Base-by-base conservation (phyloP, 306 rosid species). In the Styphnolobium japonicum region DNA sequence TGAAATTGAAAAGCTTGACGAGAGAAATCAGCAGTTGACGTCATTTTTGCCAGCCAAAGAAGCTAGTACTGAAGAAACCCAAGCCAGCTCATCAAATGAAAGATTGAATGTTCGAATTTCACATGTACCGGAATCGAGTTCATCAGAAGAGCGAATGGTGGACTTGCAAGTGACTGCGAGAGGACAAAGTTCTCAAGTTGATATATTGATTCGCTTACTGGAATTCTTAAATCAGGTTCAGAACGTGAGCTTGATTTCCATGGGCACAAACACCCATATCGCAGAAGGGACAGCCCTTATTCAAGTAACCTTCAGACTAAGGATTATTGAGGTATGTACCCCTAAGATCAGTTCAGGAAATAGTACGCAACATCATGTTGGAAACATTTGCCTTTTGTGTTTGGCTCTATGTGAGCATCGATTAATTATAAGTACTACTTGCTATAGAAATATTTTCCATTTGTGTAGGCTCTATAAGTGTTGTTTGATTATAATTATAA, bases 301-400 rank as follows among this genome's bases (percentile, higher is more conserved):
- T 71, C 93, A 84, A 69, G 62, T 90, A 14, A 86, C 61, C 46
- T 63, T 90, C 76, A 94, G 93, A 82, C 78, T 94, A 58, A 87
- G 83, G 78, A 81, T 92, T 74, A 68, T 87, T 80, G 86, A 92
- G 98, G 98, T 94, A 92, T 65, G 86, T 7, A 6, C 29, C 33
- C 55, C 34, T 66, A 66, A 9, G 22, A 58, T 58, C 16, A 49
- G 19, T 21, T 45, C 71, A 69, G 57, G 6, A 14, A 40, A 58
- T 22, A 22, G 60, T 19, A 56, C 71, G 14, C n/a, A 19, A 5
- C 29, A 60, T n/a, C 18, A 18, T 46, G 46, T 48, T 70, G 4
- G n/a, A 8, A 1, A 34, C 6, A 6, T 7, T 62, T 62, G 4
- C 22, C 23, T 72, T 22, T 72, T 4, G 12, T 0, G 5, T 31